Base-by-base conservation (phyloP, 345 rosid genomes). In the Eucalyptus camaldulensis region DNA sequence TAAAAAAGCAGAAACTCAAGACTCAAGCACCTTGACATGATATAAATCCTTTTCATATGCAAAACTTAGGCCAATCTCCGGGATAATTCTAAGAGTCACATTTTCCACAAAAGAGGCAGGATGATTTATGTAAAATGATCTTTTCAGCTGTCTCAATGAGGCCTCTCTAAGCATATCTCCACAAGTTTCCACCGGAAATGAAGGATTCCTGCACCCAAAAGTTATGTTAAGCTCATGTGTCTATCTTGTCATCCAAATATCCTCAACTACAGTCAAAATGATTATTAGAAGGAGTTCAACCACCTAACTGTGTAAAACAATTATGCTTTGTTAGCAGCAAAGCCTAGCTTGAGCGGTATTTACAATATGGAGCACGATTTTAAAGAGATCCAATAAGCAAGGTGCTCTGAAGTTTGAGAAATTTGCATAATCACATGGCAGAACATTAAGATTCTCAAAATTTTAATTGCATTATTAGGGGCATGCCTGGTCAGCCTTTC, bases 21-120 rank as follows among this genome's bases (percentile, higher is more conserved):
- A 76, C 0, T 76, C 43, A 76, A 21, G 83, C 83, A 76, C 83
- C 83, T 76, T 40, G 29, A 76, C 47, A 40, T 76, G 83, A 76
- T 76, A 76, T 76, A 76, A 6, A 40, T 76, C 47, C 83, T 76
- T 86, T 25, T 89, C 40, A 44, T 8, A 86, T 85, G 29, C 87
- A 65, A 89, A 86, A 27, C 76, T 40, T 31, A 72, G 54, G 54
- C 88, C 89, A 47, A 89, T 87, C 49, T 54, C 76, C 29, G 89
- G 80, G 49, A 86, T 88, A 65, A 14, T 13, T 54, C 9, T 58
- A 72, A 29, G 72, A 33, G 76, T 76, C 40, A 87, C 83, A 14
- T 91, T 85, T 56, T 87, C 90, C 90, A 89, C 50, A 87, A 85
- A 89, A 67, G 91, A 85, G 40, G 53, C 33, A 67, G 89, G 87